Base-by-base conservation (phyloP, 1,139 yeast species). In the Suhomyces bribrorum region DNA sequence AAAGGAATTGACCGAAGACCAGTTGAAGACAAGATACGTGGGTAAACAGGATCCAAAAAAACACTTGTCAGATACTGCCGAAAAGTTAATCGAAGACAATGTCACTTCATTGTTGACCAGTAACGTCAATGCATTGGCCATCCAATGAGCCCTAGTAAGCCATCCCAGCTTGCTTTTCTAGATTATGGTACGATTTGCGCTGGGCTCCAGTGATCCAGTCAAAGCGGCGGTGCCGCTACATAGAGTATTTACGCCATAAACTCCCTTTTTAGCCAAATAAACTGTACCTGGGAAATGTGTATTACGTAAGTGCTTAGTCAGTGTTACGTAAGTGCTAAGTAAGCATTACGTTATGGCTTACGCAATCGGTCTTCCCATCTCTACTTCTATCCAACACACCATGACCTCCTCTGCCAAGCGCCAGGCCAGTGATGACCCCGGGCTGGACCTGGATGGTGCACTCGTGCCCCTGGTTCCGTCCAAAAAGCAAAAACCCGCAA, bases 11-110 rank as follows among this genome's bases (percentile, higher is more conserved):
- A 71, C 82, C 40, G 95, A 87, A 54, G 97, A 88, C 29, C 95
- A 87, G 61, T 77, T 90, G 54, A 88, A 88, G 64, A 92, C 97
- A 7, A 81, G 98, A 60, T 94, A 90, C 57, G 97, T 94, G 23
- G 99, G 99, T 52, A 90, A 89, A 61, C 97, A 92, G 64, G 98
- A 94, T 63, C 99, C 98, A 34, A 94, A 94, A 79, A 92, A 92
- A 69, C 99, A 94, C 69, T 74, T 94, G 56, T 79, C 86, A 34
- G 97, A 88, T 49, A 86, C 95, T 2, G 95, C 96, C 11, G 95
- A 87, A 48, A 71, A 73, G 47, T 73, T 89, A 40, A 79, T 94
- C 54, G 98, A 92, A 62, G 95, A 88, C 38, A 94, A 92, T 59
- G 83, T 92, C 38, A 88, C 88, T 11, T 81, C 95, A 28, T 77